Conservation (phyloP, 805 yeast species). For the Hanseniaspora occidentalis region DNA sequence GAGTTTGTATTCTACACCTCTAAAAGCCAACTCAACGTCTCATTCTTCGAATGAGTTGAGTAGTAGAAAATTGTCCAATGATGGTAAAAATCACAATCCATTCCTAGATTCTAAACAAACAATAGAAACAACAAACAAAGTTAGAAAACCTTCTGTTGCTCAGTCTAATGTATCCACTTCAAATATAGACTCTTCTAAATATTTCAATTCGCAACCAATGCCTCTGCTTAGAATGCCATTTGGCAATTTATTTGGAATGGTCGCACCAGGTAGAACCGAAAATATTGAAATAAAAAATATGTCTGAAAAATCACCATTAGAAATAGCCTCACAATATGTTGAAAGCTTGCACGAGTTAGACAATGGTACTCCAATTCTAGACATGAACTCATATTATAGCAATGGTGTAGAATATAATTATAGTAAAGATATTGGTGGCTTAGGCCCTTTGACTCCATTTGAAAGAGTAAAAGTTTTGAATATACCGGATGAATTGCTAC, state of each 20-base stretch:
- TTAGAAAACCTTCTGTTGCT: not conserved
- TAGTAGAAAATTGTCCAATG: not conserved
- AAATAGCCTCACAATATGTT: slow-evolving; percentile 53
- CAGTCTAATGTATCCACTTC: not conserved
- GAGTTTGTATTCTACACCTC: not conserved
- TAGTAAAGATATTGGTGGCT: slow-evolving; percentile 34
- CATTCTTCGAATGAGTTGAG: not conserved
- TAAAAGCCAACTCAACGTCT: not conserved
- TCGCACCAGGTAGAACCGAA: not conserved
- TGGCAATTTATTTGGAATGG: slow-evolving; percentile 1
- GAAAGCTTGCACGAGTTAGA: slow-evolving; percentile 45
- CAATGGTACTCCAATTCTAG: slow-evolving; percentile 42
- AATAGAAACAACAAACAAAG: not conserved
- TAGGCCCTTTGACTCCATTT: slow-evolving; percentile 56
- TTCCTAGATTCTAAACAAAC: not conserved
- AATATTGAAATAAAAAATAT: slow-evolving; percentile 17
- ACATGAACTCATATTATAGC: slow-evolving; percentile 36
- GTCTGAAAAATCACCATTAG: slow-evolving; percentile 25
- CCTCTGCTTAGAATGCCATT: not conserved
- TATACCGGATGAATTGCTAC: slow-evolving; percentile 72
- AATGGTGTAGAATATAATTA: slow-evolving; percentile 58
- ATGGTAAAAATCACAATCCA: not conserved
- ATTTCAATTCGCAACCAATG: not conserved
- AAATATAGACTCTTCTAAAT: not conserved
- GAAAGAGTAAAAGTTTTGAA: slow-evolving; percentile 54